Conservation (phyloP, 768 basidiomycete genomes). For the Boletales sp. region DNA sequence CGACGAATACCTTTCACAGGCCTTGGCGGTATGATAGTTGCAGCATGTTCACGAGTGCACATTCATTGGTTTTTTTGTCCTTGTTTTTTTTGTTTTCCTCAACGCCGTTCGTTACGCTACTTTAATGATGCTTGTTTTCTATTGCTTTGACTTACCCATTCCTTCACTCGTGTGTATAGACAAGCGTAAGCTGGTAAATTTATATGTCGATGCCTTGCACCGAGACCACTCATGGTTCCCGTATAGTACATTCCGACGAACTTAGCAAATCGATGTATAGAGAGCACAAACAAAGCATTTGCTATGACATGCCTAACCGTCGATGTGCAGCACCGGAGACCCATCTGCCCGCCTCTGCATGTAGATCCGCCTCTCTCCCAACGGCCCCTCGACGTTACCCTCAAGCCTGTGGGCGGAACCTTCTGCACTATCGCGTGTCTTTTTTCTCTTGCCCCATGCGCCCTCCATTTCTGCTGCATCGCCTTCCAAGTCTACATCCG, state of each 20-base stretch:
- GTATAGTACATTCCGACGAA: no score
- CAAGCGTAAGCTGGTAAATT: neutral
- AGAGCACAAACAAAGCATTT: neutral
- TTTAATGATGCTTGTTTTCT: neutral
- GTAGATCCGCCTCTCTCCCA: slow-evolving; percentile 7
- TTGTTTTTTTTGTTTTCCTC: neutral
- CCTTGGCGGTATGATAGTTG: slow-evolving; percentile 17
- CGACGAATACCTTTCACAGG: slow-evolving; percentile 30
- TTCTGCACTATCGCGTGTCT: neutral
- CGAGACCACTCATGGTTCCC: no score
- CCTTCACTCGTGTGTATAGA: neutral
- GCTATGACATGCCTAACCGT: neutral
- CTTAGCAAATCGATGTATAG: no score
- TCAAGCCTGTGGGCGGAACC: neutral
- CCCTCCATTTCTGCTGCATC: neutral
- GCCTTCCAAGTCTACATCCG: neutral
- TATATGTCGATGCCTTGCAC: no score
- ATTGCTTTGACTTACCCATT: neutral
- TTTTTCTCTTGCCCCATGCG: neutral
- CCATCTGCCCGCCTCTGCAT: slow-evolving; percentile 19
- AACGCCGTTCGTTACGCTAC: slow-evolving; percentile 1
- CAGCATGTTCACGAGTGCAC: neutral
- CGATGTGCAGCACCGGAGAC: slow-evolving; percentile 16
- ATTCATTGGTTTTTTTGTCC: neutral
- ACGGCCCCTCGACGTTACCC: slow-evolving; percentile 4